Base-by-base conservation (phyloP, 2,329 filamentous ascomycete species). In the Exophiala calicioides region DNA sequence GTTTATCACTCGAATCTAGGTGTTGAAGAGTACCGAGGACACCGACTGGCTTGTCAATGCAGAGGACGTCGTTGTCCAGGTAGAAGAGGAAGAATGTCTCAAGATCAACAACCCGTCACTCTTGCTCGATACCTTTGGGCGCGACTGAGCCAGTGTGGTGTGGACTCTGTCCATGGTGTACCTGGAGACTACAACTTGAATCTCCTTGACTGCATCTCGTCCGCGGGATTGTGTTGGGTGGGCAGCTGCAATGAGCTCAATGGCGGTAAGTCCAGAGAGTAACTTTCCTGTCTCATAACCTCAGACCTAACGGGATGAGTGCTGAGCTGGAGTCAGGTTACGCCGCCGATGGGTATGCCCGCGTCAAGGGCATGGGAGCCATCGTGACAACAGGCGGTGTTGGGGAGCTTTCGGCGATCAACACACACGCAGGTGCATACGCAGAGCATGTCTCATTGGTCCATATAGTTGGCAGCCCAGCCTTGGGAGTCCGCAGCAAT, bases 271-370 rank as follows among this genome's bases (percentile, higher is more conserved):
- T 7, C 12, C 7, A 27, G 7, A 7, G 24, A n/a, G n/a, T n/a
- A n/a, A n/a, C n/a, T n/a, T n/a, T n/a, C n/a, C n/a, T n/a, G n/a
- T n/a, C n/a, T n/a, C n/a, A n/a, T n/a, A n/a, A n/a, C 24, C 24
- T 27, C 24, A 12, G 12, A 27, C 24, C n/a, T n/a, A n/a, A n/a
- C n/a, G n/a, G n/a, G n/a, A n/a, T n/a, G n/a, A n/a, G n/a, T n/a
- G n/a, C n/a, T n/a, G n/a, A n/a, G n/a, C n/a, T n/a, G n/a, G n/a
- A n/a, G n/a, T 33, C 77, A 41, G 84, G 82, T 15, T 89, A 89
- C 59, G 85, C 86, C 21, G 84, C 86, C n/a, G 86, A 89, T 67
- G 86, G 85, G 15, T 89, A 89, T 62, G 84, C 85, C 44, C 78
- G 85, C 53, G 76, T 86, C 47, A 44, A 44, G 21, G 32, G 41